Evolutionary conservation across 768 basidiomycete species (phyloP), one percentile per base, ranked within the genome.

Genomic region (Agrocybe pediades): DNA sequence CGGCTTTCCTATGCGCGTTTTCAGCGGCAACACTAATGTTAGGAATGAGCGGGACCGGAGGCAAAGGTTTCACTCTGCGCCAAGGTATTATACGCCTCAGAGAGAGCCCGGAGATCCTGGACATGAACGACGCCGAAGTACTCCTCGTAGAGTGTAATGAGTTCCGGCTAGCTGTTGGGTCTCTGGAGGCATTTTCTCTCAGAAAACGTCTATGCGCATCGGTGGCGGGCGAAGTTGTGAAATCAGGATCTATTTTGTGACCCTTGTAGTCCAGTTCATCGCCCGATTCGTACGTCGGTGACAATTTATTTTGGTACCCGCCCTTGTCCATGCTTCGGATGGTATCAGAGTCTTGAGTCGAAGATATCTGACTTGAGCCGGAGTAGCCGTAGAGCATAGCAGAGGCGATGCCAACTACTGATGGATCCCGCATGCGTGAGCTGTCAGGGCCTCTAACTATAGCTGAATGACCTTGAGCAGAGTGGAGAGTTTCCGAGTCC

Each of bases 31-130:
- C 59, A 7, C 80, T 67, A 17, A 78, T 75, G 43, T 77, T 66
- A 2, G 82, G 77, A 13, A 82, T 74, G 17, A 67, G 69, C 15
- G 85, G 86, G 21, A 87, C 74, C 1, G 83, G 84, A 6, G 86
- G 85, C 15, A 87, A 67, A 3, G 84, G 83, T 62, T 86, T 85
- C 21, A 63, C 57, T 53, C 66, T 77, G 53, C 74, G 71, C 79
- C 80, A 76, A 26, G 66, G 55, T 46, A 79, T 60, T 30, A 71
- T 62, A 25, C 70, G 71, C 29, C 65, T 64, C 30, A 77, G 53
- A 6, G 76, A 78, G 25, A 67, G 63, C 21, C 71, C 71, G 6
- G 82, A 79, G 47, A 81, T 62, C 23, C 72, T 68, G 23, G 82
- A 82, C 16, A 84, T 71, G 57, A 84, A 74, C 8, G 83, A 83